phyloP scores from a whole-genome alignment of 495 filamentous ascomycete species.

The Trichoderma asperelloides region DNA sequence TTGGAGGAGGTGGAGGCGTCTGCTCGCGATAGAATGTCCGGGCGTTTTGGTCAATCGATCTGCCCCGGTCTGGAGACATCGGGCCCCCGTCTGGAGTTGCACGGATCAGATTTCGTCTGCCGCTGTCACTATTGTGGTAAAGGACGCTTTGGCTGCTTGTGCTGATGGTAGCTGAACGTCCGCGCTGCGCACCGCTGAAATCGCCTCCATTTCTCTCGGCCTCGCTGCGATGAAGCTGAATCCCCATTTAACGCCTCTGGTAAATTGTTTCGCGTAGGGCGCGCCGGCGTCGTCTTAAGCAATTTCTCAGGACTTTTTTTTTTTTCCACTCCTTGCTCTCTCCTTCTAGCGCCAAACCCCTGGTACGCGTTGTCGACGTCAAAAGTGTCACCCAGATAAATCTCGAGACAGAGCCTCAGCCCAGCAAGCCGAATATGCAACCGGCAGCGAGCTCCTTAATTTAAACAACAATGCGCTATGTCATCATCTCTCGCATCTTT shows the following conservation, averaged over 20 bases:
- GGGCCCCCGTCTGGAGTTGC: background rate
- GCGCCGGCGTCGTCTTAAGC: background rate
- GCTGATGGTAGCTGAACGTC: background rate
- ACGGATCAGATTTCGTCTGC: background rate
- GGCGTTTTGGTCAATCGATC: conserved; percentile 2
- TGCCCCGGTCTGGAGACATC: background rate
- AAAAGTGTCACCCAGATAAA: background rate
- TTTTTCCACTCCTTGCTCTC: background rate
- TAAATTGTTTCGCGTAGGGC: background rate
- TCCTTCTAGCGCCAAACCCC: background rate
- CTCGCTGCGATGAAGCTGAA: background rate
- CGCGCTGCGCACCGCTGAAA: background rate
- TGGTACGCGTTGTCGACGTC: background rate
- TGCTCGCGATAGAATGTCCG: conserved; percentile 29
- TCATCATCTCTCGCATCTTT: background rate
- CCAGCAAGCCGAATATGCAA: background rate
- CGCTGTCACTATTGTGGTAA: background rate
- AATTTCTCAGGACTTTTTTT: background rate
- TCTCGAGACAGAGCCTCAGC: background rate
- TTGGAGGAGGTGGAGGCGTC: conserved; percentile 23
- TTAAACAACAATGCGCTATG: background rate
- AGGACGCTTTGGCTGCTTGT: background rate
- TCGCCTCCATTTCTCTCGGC: background rate
- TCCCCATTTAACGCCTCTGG: background rate
- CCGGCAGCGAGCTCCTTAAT: background rate